Evolutionary conservation across 1,284 basidiomycete genomes (phyloP), one percentile per base, ranked within the genome.

Genomic region (Cronartium quercuum): DNA sequence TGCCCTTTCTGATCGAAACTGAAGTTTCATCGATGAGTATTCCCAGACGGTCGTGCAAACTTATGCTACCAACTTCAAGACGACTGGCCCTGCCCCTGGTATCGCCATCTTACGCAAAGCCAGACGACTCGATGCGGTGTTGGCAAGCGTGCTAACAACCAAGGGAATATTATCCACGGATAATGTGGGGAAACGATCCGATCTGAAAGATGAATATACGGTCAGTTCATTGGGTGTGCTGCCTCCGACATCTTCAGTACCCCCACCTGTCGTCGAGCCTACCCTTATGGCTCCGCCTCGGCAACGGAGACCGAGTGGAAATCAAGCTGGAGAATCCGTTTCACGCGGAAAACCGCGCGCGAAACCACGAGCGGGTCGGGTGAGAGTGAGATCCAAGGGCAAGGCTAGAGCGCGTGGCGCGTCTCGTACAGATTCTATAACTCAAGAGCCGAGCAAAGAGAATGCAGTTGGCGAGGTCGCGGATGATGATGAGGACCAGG

Each of bases 201-300:
- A 74, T 37, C 51, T 74, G 51, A 64, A 74, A 58, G 70, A 74
- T 58, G 70, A 63, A 38, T 74, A 74, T 40, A 74, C 66, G 70
- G 70, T 74, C 42, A 58, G 63, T 21, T 34, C 70, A 58, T 58
- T 74, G 6, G 58, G 55, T 51, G 42, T 60, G 62, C 58, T 74
- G 13, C 70, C 62, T 7, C 55, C 29, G 60, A n/a, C 64, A 37
- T 29, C 70, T 5, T 58, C 35, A 35, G 55, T 55, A 57, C 29
- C 69, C 38, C 29, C 24, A 12, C 21, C 42, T 57, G 70, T 15
- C 42, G 35, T 34, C 51, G 64, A 37, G 51, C 51, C 51, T n/a
- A 37, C 62, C 38, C 21, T 64, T 15, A 47, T 18, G 24, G 24
- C 40, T 13, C 47, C 21, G 10, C 42, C 63, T 74, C 51, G 70